Evolutionary conservation across 2,329 filamentous ascomycete genomes (phyloP), one percentile per base, ranked within the genome.

Genomic region (Aureobasidium namibiae): DNA sequence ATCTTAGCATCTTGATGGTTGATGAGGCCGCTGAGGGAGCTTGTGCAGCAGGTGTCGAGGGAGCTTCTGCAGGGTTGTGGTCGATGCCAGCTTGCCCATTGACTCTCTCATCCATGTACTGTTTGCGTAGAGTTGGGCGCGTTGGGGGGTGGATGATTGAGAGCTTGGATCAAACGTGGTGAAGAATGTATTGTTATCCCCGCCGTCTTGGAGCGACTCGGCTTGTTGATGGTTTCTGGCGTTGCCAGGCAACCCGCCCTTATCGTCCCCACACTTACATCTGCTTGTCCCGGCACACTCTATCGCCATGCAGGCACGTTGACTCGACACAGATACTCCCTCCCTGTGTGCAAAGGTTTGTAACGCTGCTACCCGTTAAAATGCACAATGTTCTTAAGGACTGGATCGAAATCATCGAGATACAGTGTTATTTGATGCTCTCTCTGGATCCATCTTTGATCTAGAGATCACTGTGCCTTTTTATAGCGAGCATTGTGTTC

Each of bases 1-100:
- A 79, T 66, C 78, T 79, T 62, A 84, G 72, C 44, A 78, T 74
- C 64, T 72, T 73, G 18, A 26, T 61, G 33, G 59, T 56, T 11
- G 59, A 56, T n/a, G 49, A 39, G 31, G 58, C n/a, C n/a, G n/a
- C n/a, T n/a, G n/a, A n/a, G n/a, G n/a, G n/a, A n/a, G n/a, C n/a
- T n/a, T n/a, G n/a, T n/a, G n/a, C n/a, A n/a, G n/a, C n/a, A n/a
- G n/a, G 21, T 56, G 56, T 23, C 21, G 21, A 11, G 24, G 42
- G 4, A 39, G 36, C 33, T 53, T 53, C 18, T 11, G 38, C 8
- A 6, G 18, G 29, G 11, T 49, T 5, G 29, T 34, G 29, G n/a
- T 36, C n/a, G 46, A 21, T 31, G 21, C 31, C 26, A 36, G 46
- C 46, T 49, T 46, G 39, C 31, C 33, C 53, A 46, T 45, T 26